These are phyloP conservation scores for Claviceps purpurea DNA, from an alignment of 2,329 filamentous ascomycete genomes.

Conservation along the genomic window DNA sequence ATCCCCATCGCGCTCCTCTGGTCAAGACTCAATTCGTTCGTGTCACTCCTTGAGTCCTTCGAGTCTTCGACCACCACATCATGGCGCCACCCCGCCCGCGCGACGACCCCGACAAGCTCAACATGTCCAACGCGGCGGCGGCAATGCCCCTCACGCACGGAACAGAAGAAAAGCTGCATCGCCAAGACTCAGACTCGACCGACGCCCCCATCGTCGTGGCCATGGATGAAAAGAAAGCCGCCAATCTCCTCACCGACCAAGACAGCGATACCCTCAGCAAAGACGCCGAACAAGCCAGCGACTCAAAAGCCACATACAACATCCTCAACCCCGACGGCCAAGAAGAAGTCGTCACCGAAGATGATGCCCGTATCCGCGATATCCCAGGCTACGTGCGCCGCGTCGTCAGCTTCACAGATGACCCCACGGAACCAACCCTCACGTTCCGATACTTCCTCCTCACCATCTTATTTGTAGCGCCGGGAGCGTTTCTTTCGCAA, in stretches of 20 bases:
- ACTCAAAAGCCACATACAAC: constrained; percentile 6
- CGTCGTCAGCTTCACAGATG: constrained; percentile 43
- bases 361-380: constrained; percentile 37
- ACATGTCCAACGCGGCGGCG: neutral
- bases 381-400: constrained; percentile 38
- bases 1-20: too few species aligned
- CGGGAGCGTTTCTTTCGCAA: constrained; percentile 43
- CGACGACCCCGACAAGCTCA: neutral
- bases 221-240: constrained; percentile 23
- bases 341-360: constrained; percentile 23
- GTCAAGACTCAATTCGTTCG: too few species aligned
- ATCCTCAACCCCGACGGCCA: constrained; percentile 11
- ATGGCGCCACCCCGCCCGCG: neutral
- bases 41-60: too few species aligned
- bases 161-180: neutral
- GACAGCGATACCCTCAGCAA: constrained; percentile 2
- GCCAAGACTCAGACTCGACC: neutral
- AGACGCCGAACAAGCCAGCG: constrained; percentile 3
- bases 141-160: neutral
- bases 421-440: constrained; percentile 39
- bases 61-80: neutral
- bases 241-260: neutral
- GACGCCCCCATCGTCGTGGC: neutral
- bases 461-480: constrained; percentile 39
- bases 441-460: constrained; percentile 48